phyloP scores from a whole-genome alignment of 345 rosid species.

The Bruguiera parviflora region DNA sequence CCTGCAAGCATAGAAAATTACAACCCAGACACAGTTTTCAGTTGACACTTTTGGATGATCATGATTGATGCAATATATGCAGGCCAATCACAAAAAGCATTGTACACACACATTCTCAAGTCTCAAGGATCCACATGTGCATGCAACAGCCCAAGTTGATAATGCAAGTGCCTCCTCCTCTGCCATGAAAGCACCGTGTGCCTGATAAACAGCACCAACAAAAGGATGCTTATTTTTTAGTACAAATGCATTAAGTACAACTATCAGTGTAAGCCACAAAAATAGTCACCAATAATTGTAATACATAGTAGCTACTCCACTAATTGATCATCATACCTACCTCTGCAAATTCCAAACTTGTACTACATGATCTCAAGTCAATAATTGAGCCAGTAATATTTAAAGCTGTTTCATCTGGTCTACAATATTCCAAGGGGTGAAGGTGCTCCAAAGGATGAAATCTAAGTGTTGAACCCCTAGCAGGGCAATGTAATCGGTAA shows the following conservation, averaged over 20 bases:
- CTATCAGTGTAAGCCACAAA: neutral
- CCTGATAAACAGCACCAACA: conserved; percentile 45
- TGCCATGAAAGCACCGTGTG: conserved; percentile 60
- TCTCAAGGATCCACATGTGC: conserved; percentile 82
- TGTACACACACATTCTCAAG: conserved; percentile 66
- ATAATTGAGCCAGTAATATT: conserved; percentile 59
- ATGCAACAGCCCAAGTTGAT: conserved; percentile 88
- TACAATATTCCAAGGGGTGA: conserved; percentile 72
- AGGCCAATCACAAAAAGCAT: conserved; percentile 1
- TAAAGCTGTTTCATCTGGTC: conserved; percentile 59
- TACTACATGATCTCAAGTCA: conserved; percentile 62
- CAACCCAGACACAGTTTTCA: neutral
- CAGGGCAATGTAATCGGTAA: conserved; percentile 55
- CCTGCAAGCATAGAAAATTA: conserved; percentile 43
- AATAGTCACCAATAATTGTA: neutral
- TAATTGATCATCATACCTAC: conserved; percentile 34
- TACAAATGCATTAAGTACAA: conserved; percentile 8
- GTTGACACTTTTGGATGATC: neutral
- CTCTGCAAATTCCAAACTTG: conserved; percentile 78
- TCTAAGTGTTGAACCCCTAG: conserved; percentile 64
- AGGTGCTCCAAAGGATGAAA: conserved; percentile 93
- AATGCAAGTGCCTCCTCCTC: conserved; percentile 92
- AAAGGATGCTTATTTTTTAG: conserved; percentile 3
- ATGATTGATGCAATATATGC: neutral
- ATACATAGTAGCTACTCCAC: neutral